Percentiles rank a stretch among this genome's conserved stretches.
These are phyloP conservation scores for Trichoderma oligosporum DNA, from an alignment of 2,329 filamentous ascomycete genomes.

Conservation along the genomic window DNA sequence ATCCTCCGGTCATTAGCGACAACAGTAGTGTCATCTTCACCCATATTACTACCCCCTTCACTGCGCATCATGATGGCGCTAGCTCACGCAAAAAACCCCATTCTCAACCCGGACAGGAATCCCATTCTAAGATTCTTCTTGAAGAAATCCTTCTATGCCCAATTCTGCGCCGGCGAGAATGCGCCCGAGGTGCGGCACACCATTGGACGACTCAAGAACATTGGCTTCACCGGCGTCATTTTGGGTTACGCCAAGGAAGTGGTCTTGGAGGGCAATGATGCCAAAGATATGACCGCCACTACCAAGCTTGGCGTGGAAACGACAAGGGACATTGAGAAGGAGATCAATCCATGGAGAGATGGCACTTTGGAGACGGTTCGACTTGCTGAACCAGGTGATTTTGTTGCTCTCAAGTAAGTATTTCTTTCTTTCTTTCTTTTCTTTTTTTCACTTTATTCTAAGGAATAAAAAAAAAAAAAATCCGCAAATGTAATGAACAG, in stretches of 20 bases:
- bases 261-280: slow-evolving; percentile 58
- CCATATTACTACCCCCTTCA: slow-evolving; percentile 64
- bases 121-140: slow-evolving; percentile 65
- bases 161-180: slow-evolving; percentile 85
- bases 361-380: slow-evolving; percentile 72
- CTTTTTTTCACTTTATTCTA: too few species aligned
- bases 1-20: slow-evolving; percentile 68
- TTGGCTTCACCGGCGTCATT: slow-evolving; percentile 81
- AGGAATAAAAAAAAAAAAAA: too few species aligned
- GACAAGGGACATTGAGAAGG: slow-evolving; percentile 48
- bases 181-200: slow-evolving; percentile 63
- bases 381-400: slow-evolving; percentile 61
- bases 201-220: slow-evolving; percentile 60
- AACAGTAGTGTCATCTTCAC: slow-evolving; percentile 67
- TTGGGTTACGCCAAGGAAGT: slow-evolving; percentile 81
- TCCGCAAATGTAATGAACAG: too few species aligned
- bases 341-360: slow-evolving; percentile 67
- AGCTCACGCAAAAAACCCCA: slow-evolving; percentile 61
- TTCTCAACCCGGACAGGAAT: slow-evolving; percentile 74
- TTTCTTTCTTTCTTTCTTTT: neutral
- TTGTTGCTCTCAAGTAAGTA: slow-evolving; percentile 59
- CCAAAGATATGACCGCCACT: slow-evolving; percentile 40
- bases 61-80: slow-evolving; percentile 64
- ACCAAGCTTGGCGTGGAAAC: slow-evolving; percentile 47
- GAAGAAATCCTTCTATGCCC: slow-evolving; percentile 81